Percentiles rank a stretch among this genome's conserved stretches.
Conservation (phyloP, 345 rosid species). For the Acer campestre region DNA sequence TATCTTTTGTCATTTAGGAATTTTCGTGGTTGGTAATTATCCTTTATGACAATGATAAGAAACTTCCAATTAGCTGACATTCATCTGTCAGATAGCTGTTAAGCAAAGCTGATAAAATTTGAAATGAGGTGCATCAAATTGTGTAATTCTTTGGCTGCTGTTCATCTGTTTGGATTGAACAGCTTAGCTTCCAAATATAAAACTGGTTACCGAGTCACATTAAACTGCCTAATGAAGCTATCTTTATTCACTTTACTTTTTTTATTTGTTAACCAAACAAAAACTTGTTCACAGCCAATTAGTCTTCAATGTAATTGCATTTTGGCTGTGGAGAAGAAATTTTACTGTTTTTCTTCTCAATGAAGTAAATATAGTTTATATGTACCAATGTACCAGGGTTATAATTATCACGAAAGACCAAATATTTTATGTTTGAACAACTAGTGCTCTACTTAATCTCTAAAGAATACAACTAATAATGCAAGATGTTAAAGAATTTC, state of each 20-base stretch:
- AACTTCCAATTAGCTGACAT: neutral
- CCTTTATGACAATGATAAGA: neutral
- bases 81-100: neutral
- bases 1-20: constrained; percentile 3
- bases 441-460: neutral
- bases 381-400: neutral
- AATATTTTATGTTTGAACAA: neutral
- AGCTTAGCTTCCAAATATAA: neutral
- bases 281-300: neutral
- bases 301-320: neutral
- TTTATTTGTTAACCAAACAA: neutral
- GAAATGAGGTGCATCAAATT: neutral
- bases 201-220: neutral
- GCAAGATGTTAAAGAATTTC: neutral
- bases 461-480: neutral
- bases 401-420: neutral
- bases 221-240: neutral
- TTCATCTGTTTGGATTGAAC: neutral
- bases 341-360: neutral
- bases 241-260: neutral
- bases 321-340: neutral
- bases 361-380: neutral
- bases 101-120: neutral
- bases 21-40: constrained; percentile 10
- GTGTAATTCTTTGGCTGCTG: neutral